A percentile compares a stretch with the other conserved stretches of the same genome.
These are phyloP conservation scores for Mycena rosella DNA, from an alignment of 768 basidiomycete species.

Conservation along the genomic window DNA sequence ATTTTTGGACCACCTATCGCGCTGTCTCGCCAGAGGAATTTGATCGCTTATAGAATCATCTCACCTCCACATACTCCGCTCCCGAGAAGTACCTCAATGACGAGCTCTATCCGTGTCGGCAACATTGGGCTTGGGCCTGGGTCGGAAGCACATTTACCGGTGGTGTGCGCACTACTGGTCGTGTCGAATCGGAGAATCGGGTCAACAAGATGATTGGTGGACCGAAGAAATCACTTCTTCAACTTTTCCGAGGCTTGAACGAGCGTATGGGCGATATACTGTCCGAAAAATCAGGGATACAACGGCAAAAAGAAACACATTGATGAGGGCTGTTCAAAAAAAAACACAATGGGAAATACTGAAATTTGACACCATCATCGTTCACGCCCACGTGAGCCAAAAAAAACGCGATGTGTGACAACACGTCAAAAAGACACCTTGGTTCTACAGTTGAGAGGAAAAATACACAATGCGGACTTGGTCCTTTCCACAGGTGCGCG, in stretches of 20 bases:
- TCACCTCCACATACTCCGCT: conserved; percentile 33
- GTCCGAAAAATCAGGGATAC: too few species aligned
- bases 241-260: conserved; percentile 14
- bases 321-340: too few species aligned
- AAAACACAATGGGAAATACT: too few species aligned
- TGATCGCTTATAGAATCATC: conserved; percentile 38
- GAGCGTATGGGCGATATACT: too few species aligned
- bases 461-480: too few species aligned
- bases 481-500: too few species aligned
- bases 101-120: conserved; percentile 44
- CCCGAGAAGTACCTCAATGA: conserved; percentile 38
- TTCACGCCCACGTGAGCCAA: too few species aligned
- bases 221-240: conserved; percentile 20
- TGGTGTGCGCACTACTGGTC: conserved; percentile 16
- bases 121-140: conserved; percentile 26
- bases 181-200: conserved; percentile 19
- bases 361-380: too few species aligned
- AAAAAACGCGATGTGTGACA: too few species aligned
- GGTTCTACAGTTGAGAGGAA: too few species aligned
- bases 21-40: conserved; percentile 50
- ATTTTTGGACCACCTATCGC: conserved; percentile 48
- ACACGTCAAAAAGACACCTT: too few species aligned
- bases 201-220: conserved; percentile 27
- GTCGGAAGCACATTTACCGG: conserved; percentile 23
- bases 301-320: too few species aligned